phyloP scores from a whole-genome alignment of 768 basidiomycete species.

The Xanthoconium purpureum region DNA sequence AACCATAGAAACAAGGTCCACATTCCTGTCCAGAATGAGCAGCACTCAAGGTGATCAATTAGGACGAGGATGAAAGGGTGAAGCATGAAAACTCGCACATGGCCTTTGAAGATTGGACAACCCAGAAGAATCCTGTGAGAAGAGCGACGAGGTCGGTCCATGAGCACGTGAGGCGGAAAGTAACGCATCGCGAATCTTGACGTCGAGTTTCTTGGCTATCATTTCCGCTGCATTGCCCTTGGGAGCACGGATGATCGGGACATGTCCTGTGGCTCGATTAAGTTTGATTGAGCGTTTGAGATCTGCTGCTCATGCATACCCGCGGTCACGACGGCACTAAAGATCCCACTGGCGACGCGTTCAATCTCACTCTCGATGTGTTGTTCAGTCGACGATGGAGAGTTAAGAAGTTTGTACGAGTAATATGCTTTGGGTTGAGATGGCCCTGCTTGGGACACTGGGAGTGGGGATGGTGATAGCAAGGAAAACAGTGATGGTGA shows the following conservation, averaged over 20 bases:
- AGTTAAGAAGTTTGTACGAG: constrained; percentile 86
- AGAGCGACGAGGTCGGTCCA: constrained; percentile 55
- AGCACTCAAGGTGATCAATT: constrained; percentile 56
- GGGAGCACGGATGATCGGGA: constrained; percentile 93
- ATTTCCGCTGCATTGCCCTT: constrained; percentile 97
- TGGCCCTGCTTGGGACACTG: constrained; percentile 34
- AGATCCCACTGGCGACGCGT: constrained; percentile 83
- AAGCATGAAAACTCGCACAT: constrained; percentile 44
- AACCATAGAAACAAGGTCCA: constrained; percentile 90
- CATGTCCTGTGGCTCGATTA: constrained; percentile 56
- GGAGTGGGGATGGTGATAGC: constrained; percentile 53
- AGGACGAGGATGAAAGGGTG: not conserved
- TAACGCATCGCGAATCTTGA: constrained; percentile 84
- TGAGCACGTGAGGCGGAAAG: constrained; percentile 66
- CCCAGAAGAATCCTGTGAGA: constrained; percentile 77
- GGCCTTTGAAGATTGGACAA: constrained; percentile 86
- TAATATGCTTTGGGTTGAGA: constrained; percentile 42
- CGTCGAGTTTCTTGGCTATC: constrained; percentile 96
- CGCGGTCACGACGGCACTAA: constrained; percentile 85
- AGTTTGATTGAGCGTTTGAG: not conserved
- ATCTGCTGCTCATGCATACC: constrained; percentile 45
- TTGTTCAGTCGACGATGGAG: constrained; percentile 84
- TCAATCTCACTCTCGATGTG: constrained; percentile 94
- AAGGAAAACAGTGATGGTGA: constrained; percentile 92
- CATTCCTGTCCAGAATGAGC: constrained; percentile 89